These are phyloP conservation scores for Lanmaoa rubissima DNA, from an alignment of 768 basidiomycete species.

Conservation along the genomic window DNA sequence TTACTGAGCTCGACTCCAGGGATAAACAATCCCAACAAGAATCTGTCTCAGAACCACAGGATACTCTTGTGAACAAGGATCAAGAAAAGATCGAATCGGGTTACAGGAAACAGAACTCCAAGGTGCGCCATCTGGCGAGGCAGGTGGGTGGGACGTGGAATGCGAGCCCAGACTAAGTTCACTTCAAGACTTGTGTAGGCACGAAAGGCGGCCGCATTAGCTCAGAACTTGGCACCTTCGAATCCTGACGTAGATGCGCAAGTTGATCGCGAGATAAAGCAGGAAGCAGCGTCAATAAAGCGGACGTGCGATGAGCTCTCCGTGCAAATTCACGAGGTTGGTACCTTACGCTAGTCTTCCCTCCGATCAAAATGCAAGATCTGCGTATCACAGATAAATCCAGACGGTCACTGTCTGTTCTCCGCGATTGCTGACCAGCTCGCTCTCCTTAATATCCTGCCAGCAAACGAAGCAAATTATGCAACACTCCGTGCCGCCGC, in stretches of 20 bases:
- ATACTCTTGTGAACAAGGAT: constrained; percentile 31
- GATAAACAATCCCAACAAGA: constrained; percentile 50
- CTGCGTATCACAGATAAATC: constrained; percentile 65
- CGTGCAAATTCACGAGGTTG: constrained; percentile 65
- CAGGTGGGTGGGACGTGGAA: constrained; percentile 48
- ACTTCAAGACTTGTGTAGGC: constrained; percentile 43
- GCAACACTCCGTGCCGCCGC: constrained; percentile 62
- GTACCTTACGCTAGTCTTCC: constrained; percentile 9
- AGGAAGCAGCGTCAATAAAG: constrained; percentile 65
- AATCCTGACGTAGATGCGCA: constrained; percentile 61
- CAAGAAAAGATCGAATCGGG: constrained; percentile 15
- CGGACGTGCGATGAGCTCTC: constrained; percentile 63
- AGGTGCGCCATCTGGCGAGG: constrained; percentile 64
- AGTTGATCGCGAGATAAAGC: constrained; percentile 60
- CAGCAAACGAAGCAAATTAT: constrained; percentile 58
- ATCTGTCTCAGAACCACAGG: constrained; percentile 44
- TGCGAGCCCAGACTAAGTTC: neutral
- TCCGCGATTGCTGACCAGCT: constrained; percentile 94
- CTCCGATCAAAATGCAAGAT: constrained; percentile 1
- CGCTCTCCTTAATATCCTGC: constrained; percentile 63
- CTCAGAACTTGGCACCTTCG: constrained; percentile 47
- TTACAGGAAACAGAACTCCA: constrained; percentile 53
- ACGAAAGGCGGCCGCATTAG: constrained; percentile 65
- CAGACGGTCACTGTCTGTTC: constrained; percentile 96
- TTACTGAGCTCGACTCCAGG: constrained; percentile 71